Percentiles rank a stretch among this genome's conserved stretches.
Conservation (phyloP, 1,284 basidiomycete species). For the Fomitopsis schrenkii region DNA sequence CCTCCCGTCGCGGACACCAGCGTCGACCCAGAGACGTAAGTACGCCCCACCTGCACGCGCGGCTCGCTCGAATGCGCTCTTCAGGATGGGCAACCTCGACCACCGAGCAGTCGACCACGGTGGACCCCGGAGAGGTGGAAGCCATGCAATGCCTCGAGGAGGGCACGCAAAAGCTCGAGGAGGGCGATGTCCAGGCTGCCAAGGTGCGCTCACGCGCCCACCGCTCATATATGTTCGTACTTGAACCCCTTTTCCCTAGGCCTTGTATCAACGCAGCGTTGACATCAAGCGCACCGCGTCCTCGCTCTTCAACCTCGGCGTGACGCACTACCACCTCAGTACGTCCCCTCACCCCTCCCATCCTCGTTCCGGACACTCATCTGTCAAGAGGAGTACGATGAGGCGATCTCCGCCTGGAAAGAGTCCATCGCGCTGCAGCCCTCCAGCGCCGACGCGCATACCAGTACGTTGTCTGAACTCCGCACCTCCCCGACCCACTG, state of each 20-base stretch:
- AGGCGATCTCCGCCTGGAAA: slow-evolving; percentile 85
- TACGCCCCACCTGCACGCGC: background rate
- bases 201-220: slow-evolving; percentile 34
- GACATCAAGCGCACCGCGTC: slow-evolving; percentile 80
- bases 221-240: background rate
- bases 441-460: slow-evolving; percentile 87
- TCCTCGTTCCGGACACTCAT: background rate
- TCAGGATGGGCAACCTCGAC: slow-evolving; percentile 83
- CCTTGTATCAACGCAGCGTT: slow-evolving; percentile 76
- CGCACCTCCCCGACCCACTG: slow-evolving; percentile 12
- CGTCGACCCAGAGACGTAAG: background rate
- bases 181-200: slow-evolving; percentile 83
- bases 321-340: slow-evolving; percentile 88
- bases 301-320: slow-evolving; percentile 85
- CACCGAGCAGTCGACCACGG: slow-evolving; percentile 72
- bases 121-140: slow-evolving; percentile 82
- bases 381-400: slow-evolving; percentile 74
- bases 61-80: background rate
- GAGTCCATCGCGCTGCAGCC: slow-evolving; percentile 83
- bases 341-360: slow-evolving; percentile 23
- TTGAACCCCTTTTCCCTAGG: slow-evolving; percentile 11
- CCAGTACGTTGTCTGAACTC: slow-evolving; percentile 52
- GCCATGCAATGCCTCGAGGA: slow-evolving; percentile 81
- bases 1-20: background rate
- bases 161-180: slow-evolving; percentile 85